Evolutionary conservation across 2,329 filamentous ascomycete species (phyloP).

Genomic region (Fragosphaeria purpurea): DNA sequence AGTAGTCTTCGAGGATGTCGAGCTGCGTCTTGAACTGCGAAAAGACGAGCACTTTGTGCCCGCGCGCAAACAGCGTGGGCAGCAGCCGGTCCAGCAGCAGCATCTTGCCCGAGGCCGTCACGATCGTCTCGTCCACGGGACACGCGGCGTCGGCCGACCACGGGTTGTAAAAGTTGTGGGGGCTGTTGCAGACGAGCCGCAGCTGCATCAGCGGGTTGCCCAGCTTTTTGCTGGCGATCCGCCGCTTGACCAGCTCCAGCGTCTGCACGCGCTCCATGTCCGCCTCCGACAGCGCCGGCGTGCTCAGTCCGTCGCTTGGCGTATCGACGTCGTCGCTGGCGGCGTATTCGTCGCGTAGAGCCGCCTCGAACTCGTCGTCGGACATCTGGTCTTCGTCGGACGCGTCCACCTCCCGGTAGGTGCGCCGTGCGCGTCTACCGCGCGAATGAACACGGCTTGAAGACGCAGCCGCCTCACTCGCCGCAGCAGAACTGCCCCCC

Average conservation of each 20-base stretch:
- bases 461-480: background rate
- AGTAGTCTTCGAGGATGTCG: constrained; percentile 84
- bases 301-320: constrained; percentile 13
- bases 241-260: constrained; percentile 70
- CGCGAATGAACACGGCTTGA: constrained; percentile 38
- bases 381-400: constrained; percentile 57
- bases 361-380: constrained; percentile 75
- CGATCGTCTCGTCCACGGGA: constrained; percentile 65
- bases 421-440: constrained; percentile 28
- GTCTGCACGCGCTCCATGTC: constrained; percentile 57
- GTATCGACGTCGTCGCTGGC: constrained; percentile 27
- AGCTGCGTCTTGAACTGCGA: constrained; percentile 94
- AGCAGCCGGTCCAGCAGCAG: constrained; percentile 81
- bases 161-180: constrained; percentile 94
- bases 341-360: constrained; percentile 54
- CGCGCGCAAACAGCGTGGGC: constrained; percentile 58
- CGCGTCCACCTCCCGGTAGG: constrained; percentile 46
- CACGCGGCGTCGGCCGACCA: constrained; percentile 55
- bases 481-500: constrained; percentile 27
- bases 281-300: constrained; percentile 34
- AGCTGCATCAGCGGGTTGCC: constrained; percentile 91
- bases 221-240: constrained; percentile 83
- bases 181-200: constrained; percentile 82
- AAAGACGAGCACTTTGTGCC: constrained; percentile 91
- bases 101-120: constrained; percentile 92